Base-by-base conservation (phyloP, 2,329 filamentous ascomycete species). In the Diaporthe australafricana region DNA sequence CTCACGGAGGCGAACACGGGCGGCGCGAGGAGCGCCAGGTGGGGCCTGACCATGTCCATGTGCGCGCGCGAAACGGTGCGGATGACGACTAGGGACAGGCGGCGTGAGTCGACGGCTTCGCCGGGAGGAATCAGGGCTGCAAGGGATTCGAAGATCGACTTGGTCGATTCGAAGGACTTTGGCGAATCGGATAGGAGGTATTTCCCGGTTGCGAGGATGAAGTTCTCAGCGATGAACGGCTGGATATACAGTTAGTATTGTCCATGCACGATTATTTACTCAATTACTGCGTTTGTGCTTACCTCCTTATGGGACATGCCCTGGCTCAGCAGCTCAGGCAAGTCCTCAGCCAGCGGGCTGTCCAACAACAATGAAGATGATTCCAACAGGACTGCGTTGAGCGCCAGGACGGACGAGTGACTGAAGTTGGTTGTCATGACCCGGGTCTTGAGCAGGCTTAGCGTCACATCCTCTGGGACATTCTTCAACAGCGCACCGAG, bases 401-500 rank as follows among this genome's bases (percentile, higher is more conserved):
- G 88, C 5, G 93, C 93, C 52, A 99, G 87, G 5, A 97, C 89
- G 0, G 96, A 97, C 0, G 94, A 88, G 76, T 92, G 92, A 75
- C 87, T 95, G 77, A 93, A 92, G 72, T 95, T 89, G 9, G 90
- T 87, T 6, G 92, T 93, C 65, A 98, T 87, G n/a, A 96, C 93
- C 30, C 96, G 91, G 77, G 91, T 92, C 84, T 91, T 93, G 66
- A 89, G 82, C 70, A 90, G 78, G 17, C 78, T 78, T 20, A 84
- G 81, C 2, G 94, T 93, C 72, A 89, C 89, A 17, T 97, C 93
- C 38, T 88, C 82, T 0, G 94, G 91, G 8, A 98, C 88, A 74
- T 95, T 95, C 84, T 95, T 96, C 77, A 98, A 92, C 66, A 99
- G 88, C 3, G 94, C 95, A 63, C 95, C 96, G 17, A 99, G 89